phyloP scores from a whole-genome alignment of 805 yeast genomes.

The Candida andamanensis region DNA sequence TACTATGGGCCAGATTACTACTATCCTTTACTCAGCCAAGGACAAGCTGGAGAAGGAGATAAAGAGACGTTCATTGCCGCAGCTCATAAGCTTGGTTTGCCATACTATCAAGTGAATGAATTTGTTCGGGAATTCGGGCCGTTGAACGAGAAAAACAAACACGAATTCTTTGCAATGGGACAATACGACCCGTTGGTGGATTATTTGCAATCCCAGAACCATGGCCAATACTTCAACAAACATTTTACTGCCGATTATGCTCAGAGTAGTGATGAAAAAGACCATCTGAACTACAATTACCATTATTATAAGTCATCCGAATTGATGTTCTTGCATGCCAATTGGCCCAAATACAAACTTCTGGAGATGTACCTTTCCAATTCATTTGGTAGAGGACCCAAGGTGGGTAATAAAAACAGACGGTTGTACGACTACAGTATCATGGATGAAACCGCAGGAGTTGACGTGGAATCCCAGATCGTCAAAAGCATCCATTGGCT shows the following conservation, averaged over 20 bases:
- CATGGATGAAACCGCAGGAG: constrained; percentile 17
- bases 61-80: constrained; percentile 40
- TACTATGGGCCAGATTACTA: constrained; percentile 31
- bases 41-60: constrained; percentile 41
- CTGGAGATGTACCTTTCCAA: constrained; percentile 22
- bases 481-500: constrained; percentile 24
- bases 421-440: constrained; percentile 24
- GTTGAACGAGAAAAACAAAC: constrained; percentile 16
- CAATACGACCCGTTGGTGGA: constrained; percentile 35
- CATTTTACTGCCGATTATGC: constrained; percentile 18
- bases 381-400: constrained; percentile 24
- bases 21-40: constrained; percentile 36
- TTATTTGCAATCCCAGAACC: constrained; percentile 11
- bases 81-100: constrained; percentile 31
- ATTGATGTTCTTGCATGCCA: constrained; percentile 32
- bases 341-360: constrained; percentile 31
- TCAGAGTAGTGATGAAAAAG: constrained; percentile 15
- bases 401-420: constrained; percentile 12
- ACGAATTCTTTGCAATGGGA: constrained; percentile 31
- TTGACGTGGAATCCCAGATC: constrained; percentile 26
- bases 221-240: constrained; percentile 2
- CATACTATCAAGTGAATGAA: constrained; percentile 35
- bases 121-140: constrained; percentile 36
- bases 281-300: constrained; percentile 22
- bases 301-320: constrained; percentile 24